Evolutionary conservation across 768 basidiomycete genomes (phyloP), one percentile per base, ranked within the genome.

Genomic region (Russula brevipes): DNA sequence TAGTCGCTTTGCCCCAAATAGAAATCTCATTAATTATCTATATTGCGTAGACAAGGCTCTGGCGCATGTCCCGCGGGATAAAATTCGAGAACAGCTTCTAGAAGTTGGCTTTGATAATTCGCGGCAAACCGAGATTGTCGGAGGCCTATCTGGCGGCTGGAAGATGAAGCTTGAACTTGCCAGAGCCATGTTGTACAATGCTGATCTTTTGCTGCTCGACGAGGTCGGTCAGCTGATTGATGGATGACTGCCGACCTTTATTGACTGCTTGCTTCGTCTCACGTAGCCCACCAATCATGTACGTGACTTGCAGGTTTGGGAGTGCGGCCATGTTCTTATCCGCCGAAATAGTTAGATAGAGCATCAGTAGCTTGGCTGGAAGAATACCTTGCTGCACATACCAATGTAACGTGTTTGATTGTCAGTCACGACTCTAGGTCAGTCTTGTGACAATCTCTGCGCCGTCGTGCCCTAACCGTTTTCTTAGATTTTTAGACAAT

Each of bases 91-190:
- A 30, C 91, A 94, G 72, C 82, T 98, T 6, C 66, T 80, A 11
- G 92, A 90, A 70, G 94, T 98, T 57, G 96, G 96, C 55, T 98
- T 98, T 72, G 89, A 94, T 70, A 91, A 90, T 68, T 81, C 78
- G 52, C 82, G 91, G 62, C 95, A 98, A 76, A 76, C 82, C 45
- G 91, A 96, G 69, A 77, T 83, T 56, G 94, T 98, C 64, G 93
- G 89, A 53, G 88, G 91, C 46, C 79, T 98, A 64, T 97, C 94
- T 14, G 96, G 96, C 70, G 95, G 96, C 47, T 98, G 95, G 95
- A 98, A 98, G 79, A 98, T 98, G 95, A 97, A 97, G 76, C 83
- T 98, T 57, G 95, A 98, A 73, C 82, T 98, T 45, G 94, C 93
- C 8, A 80, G 95, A 68, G 96, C 95, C 12, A 98, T 98, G 94